These are phyloP conservation scores for Takakia lepidozioides DNA, from an alignment of 225 moss, liverwort and hornwort species.

Conservation along the genomic window DNA sequence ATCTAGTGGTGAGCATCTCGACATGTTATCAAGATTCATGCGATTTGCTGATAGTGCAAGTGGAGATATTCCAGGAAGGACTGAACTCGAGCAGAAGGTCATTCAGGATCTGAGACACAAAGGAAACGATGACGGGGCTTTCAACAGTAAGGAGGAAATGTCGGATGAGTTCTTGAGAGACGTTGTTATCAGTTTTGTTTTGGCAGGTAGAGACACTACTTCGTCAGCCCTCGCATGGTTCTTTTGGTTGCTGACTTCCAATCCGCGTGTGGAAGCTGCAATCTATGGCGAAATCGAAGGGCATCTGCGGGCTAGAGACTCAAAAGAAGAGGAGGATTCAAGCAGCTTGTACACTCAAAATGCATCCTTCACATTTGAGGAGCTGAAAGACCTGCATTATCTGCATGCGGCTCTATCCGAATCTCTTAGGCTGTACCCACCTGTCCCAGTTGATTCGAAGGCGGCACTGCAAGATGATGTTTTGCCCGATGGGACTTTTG, in stretches of 20 bases:
- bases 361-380: constrained; percentile 15
- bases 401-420: constrained; percentile 16
- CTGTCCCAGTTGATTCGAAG: constrained; percentile 15
- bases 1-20: background rate
- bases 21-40: constrained; percentile 36
- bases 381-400: constrained; percentile 23
- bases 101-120: constrained; percentile 3
- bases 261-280: constrained; percentile 9
- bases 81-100: constrained; percentile 24
- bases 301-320: background rate
- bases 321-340: background rate
- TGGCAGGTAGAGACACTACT: constrained; percentile 34
- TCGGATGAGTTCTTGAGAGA: constrained; percentile 32
- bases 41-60: constrained; percentile 7
- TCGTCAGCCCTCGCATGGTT: constrained; percentile 24
- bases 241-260: constrained; percentile 22
- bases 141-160: constrained; percentile 4
- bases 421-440: constrained; percentile 15
- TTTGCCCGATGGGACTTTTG: constrained; percentile 18
- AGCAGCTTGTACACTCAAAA: too few species aligned
- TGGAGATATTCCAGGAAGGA: constrained; percentile 2
- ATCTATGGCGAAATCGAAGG: constrained; percentile 12
- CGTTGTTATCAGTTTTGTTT: constrained; percentile 22
- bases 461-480: constrained; percentile 10
- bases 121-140: constrained; percentile 9